Conservation (phyloP, 176 grass and related monocot genomes). For the Triticum urartu region DNA sequence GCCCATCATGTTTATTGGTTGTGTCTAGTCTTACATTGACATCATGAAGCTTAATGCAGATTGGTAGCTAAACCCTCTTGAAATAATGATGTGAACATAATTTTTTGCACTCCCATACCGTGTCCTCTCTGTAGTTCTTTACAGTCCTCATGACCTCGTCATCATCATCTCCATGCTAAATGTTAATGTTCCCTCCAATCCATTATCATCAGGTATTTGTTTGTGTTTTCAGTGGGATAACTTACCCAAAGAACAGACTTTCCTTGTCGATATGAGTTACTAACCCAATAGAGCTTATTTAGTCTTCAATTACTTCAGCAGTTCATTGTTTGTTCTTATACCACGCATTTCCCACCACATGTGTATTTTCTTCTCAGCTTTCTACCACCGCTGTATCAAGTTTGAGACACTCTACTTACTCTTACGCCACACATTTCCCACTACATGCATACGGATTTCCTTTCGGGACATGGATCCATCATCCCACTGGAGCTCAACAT, state of each 20-base stretch:
- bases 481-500: neutral
- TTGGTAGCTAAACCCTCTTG: constrained; percentile 43
- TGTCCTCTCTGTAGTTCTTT: constrained; percentile 11
- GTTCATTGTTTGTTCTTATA: neutral
- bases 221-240: neutral
- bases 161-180: neutral
- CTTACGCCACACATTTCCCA: neutral
- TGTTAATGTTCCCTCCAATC: neutral
- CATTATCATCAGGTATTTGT: neutral
- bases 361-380: neutral
- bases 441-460: neutral
- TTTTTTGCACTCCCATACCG: neutral
- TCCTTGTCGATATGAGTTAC: neutral
- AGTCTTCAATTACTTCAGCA: neutral
- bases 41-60: constrained; percentile 50
- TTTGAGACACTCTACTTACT: neutral
- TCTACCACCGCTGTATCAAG: neutral
- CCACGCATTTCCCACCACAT: neutral
- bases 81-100: neutral
- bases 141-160: constrained; percentile 25
- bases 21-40: constrained; percentile 51
- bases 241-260: neutral
- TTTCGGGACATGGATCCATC: neutral
- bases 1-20: constrained; percentile 55
- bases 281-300: neutral